These are phyloP conservation scores for Phialemoniopsis sp. DNA, from an alignment of 2,329 filamentous ascomycete species.

Conservation along the genomic window DNA sequence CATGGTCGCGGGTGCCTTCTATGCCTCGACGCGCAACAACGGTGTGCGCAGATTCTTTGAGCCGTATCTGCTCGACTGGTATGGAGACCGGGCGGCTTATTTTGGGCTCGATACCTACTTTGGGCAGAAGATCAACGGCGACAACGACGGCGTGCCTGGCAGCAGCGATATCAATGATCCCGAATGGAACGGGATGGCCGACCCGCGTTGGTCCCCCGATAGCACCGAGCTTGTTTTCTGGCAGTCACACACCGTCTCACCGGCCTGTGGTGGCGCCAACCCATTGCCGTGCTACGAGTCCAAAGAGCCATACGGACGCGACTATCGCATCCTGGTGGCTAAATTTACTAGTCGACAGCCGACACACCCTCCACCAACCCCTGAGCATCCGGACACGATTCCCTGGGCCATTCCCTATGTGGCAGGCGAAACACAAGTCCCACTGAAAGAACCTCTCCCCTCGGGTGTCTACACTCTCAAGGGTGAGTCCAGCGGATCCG, in stretches of 20 bases:
- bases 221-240: constrained; percentile 36
- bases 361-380: no score
- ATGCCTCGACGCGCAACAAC: constrained; percentile 41
- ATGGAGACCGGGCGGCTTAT: constrained; percentile 39
- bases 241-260: constrained; percentile 29
- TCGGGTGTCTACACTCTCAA: no score
- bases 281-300: constrained; percentile 26
- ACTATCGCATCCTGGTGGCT: no score
- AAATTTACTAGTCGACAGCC: no score
- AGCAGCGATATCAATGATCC: constrained; percentile 35
- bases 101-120: no score
- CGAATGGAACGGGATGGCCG: constrained; percentile 42
- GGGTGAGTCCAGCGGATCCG: no score
- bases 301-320: no score
- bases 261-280: constrained; percentile 37
- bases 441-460: no score
- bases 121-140: constrained; percentile 37
- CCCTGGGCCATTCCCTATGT: no score
- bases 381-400: no score
- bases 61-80: constrained; percentile 33
- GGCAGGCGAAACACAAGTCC: no score
- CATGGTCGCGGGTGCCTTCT: constrained; percentile 22
- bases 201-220: constrained; percentile 35
- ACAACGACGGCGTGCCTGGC: no score
- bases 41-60: constrained; percentile 39